Conservation (phyloP, 2,329 filamentous ascomycete genomes). For the Verticillium isaacii region DNA sequence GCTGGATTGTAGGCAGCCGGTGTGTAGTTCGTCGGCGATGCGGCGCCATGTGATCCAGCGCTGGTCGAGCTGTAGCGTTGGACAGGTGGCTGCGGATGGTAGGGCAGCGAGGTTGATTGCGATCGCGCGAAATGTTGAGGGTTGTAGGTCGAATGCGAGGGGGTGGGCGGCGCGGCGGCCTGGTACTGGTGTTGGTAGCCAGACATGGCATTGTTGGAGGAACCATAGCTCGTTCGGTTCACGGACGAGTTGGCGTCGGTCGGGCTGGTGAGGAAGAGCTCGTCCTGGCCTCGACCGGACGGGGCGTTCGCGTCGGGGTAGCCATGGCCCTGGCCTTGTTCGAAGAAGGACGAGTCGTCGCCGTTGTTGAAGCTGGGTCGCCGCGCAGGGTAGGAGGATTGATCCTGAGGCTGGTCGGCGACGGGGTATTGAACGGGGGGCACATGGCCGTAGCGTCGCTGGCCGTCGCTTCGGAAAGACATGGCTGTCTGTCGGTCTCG, state of each 20-base stretch:
- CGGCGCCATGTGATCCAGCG: constrained; percentile 30
- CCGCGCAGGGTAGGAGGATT: constrained; percentile 38
- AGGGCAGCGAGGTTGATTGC: constrained; percentile 47
- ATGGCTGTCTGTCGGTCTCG: constrained; percentile 29
- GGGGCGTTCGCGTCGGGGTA: constrained; percentile 21
- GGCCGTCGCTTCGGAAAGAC: constrained; percentile 60
- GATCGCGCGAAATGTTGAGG: constrained; percentile 60
- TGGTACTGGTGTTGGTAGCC: constrained; percentile 50
- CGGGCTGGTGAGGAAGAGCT: constrained; percentile 58
- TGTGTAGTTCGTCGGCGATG: constrained; percentile 35
- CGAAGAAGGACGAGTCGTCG: constrained; percentile 55
- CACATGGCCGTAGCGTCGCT: constrained; percentile 61
- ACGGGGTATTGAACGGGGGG: constrained; percentile 61
- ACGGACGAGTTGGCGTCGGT: constrained; percentile 22
- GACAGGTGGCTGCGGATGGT: constrained; percentile 37
- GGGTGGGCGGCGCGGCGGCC: constrained; percentile 38
- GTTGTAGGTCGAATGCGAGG: constrained; percentile 58
- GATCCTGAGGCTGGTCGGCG: constrained; percentile 33
- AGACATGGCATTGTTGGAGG: constrained; percentile 40
- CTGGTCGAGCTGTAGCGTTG: constrained; percentile 31
- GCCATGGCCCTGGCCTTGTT: constrained; percentile 11
- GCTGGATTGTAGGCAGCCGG: constrained; percentile 56
- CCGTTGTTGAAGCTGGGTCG: constrained; percentile 71
- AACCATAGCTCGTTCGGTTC: constrained; percentile 30
- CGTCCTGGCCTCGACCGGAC: constrained; percentile 41